Percentiles rank a stretch among this genome's conserved stretches.
These are phyloP conservation scores for Backusella australiensis DNA, from an alignment of 192 early-diverging fungal species.

Conservation along the genomic window DNA sequence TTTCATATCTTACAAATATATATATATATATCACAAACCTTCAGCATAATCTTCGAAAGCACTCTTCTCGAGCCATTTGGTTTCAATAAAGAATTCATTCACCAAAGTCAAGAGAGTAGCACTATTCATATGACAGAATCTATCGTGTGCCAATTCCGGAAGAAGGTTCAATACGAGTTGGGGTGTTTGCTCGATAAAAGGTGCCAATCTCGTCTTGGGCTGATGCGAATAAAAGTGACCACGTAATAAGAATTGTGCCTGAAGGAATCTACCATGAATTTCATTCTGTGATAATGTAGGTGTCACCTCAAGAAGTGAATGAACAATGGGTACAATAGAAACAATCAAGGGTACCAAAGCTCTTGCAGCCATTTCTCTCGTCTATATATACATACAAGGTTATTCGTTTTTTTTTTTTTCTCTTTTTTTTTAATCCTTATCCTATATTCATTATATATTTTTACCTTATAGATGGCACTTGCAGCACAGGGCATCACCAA, in stretches of 20 bases:
- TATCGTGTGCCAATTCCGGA: slow-evolving; percentile 28
- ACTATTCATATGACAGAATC: slow-evolving; percentile 50
- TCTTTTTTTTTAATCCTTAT: too few relatives aligned
- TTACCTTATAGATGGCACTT: slow-evolving; percentile 56
- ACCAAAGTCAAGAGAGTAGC: slow-evolving; percentile 48
- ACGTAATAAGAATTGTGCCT: slow-evolving; percentile 67
- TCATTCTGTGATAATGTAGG: slow-evolving; percentile 57
- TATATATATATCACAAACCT: neutral
- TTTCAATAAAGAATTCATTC: slow-evolving; percentile 48
- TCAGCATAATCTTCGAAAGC: slow-evolving; percentile 31
- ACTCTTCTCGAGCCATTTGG: slow-evolving; percentile 23
- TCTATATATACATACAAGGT: slow-evolving; percentile 38
- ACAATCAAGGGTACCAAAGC: slow-evolving; percentile 75
- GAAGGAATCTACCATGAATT: slow-evolving; percentile 73
- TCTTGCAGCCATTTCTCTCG: slow-evolving; percentile 83
- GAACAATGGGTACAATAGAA: slow-evolving; percentile 52
- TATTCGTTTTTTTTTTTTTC: too few relatives aligned
- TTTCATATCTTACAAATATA: neutral
- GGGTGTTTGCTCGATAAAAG: slow-evolving; percentile 41
- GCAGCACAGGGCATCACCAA: slow-evolving; percentile 52
- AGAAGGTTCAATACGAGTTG: slow-evolving; percentile 37
- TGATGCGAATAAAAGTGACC: slow-evolving; percentile 53
- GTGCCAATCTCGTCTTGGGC: slow-evolving; percentile 35
- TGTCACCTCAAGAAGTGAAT: slow-evolving; percentile 45
- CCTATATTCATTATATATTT: neutral